phyloP scores from a whole-genome alignment of 2,329 filamentous ascomycete genomes.

The Falciphora oryzae region DNA sequence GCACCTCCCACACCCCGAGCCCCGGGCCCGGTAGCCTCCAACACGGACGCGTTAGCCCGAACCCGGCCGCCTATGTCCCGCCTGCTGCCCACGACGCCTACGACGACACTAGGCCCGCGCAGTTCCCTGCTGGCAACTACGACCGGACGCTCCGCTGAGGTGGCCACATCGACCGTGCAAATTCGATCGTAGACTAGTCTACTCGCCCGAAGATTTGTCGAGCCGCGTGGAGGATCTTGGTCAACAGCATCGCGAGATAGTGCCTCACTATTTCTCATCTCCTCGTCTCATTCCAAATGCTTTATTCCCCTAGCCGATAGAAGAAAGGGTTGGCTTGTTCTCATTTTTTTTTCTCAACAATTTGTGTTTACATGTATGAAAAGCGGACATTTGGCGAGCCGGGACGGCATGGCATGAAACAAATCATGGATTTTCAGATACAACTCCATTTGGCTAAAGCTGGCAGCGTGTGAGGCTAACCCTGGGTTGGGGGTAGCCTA shows the following conservation, averaged over 20 bases:
- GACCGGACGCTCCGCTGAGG: conserved; percentile 35
- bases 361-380: neutral
- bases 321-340: neutral
- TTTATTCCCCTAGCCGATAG: neutral
- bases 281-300: neutral
- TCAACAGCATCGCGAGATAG: neutral
- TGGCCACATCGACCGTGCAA: neutral
- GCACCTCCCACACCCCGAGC: conserved; percentile 13
- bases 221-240: neutral
- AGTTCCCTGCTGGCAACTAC: conserved; percentile 54
- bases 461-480: neutral
- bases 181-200: neutral
- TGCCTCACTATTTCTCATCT: neutral
- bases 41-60: conserved; percentile 6
- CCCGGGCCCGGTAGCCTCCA: neutral
- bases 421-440: neutral
- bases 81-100: conserved; percentile 37
- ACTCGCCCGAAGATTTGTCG: neutral
- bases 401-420: neutral
- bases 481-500: neutral
- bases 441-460: neutral
- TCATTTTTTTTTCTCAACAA: neutral
- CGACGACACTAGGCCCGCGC: conserved; percentile 39
- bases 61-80: conserved; percentile 29
- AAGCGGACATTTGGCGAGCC: neutral